Base-by-base conservation (phyloP, 148 eudicot species). In the Dianthus caryophyllus region DNA sequence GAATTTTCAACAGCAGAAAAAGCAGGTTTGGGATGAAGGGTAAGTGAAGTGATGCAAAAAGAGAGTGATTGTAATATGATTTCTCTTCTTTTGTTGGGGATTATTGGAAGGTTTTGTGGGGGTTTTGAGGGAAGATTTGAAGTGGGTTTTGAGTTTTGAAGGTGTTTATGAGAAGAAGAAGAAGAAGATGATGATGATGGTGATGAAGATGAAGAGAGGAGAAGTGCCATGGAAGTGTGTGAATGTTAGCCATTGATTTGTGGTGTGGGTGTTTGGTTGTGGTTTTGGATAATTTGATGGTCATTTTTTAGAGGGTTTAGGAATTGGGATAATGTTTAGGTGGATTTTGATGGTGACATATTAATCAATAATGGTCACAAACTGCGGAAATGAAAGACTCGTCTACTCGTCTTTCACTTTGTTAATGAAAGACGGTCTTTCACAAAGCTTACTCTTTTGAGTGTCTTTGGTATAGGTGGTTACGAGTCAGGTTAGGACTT, bases 181-280 rank as follows among this genome's bases (percentile, higher is more conserved):
- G 11, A 61, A 78, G 71, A 59, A 80, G 78, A 68, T 17, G 54
- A n/a, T 71, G 67, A 71, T 18, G 82, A 65, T 33, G 44, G 58
- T 76, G 71, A 59, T 80, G 78, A 68, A 1, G 54, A 50, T 71
- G 67, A 71, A 22, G 82, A 61, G 66, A 80, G 69, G 65, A 81
- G 80, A 71, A 64, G 64, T 50, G 87, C 92, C 88, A 87, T 82
- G 79, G 36, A 25, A 71, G 57, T 33, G 55, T 71, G 65, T 46
- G 38, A 48, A 21, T 6, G 58, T 31, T 66, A 24, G 83, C 81
- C 86, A 82, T 82, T 59, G 71, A 33, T 33, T 33, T 7, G 7
- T 46, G 30, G 59, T 51, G 26, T 26, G 62, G 55, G 25, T 57
- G 36, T 6, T 9, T 41, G 50, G 59, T 3, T 7, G 57, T 21